Evolutionary conservation across 805 yeast species (phyloP).

Genomic region (Ogataea parapolymorpha): DNA sequence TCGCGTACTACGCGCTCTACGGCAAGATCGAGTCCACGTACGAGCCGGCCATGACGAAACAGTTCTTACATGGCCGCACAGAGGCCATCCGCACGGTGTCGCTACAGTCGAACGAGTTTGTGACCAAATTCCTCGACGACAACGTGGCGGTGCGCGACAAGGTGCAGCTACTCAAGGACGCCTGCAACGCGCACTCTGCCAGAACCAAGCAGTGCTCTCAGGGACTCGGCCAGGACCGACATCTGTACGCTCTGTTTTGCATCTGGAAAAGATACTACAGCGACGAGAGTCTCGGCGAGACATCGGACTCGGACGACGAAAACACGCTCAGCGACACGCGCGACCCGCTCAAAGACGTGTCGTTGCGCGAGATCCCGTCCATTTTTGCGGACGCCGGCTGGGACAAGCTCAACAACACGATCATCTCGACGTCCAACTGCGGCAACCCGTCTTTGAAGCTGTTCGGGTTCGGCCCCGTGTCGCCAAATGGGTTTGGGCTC

Average conservation of each 20-base stretch:
- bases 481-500: conserved; percentile 88
- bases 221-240: conserved; percentile 92
- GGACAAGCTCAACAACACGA: conserved; percentile 77
- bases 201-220: conserved; percentile 66
- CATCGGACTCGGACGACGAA: conserved; percentile 32
- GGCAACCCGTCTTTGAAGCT: conserved; percentile 85
- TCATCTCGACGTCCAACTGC: conserved; percentile 83
- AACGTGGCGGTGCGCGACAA: conserved; percentile 57
- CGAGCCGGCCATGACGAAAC: conserved; percentile 95
- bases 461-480: conserved; percentile 91
- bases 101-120: conserved; percentile 74
- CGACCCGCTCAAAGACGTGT: conserved; percentile 22
- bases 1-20: conserved; percentile 86
- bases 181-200: conserved; percentile 66
- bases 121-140: conserved; percentile 76
- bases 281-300: conserved; percentile 26
- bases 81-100: conserved; percentile 89
- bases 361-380: conserved; percentile 52
- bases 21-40: conserved; percentile 93
- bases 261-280: conserved; percentile 71
- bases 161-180: conserved; percentile 55
- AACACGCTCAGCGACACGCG: conserved; percentile 31
- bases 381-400: conserved; percentile 85
- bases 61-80: conserved; percentile 84
- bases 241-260: conserved; percentile 80